Base-by-base conservation (phyloP, 78 protist species). In the Protostelium mycophagum region DNA sequence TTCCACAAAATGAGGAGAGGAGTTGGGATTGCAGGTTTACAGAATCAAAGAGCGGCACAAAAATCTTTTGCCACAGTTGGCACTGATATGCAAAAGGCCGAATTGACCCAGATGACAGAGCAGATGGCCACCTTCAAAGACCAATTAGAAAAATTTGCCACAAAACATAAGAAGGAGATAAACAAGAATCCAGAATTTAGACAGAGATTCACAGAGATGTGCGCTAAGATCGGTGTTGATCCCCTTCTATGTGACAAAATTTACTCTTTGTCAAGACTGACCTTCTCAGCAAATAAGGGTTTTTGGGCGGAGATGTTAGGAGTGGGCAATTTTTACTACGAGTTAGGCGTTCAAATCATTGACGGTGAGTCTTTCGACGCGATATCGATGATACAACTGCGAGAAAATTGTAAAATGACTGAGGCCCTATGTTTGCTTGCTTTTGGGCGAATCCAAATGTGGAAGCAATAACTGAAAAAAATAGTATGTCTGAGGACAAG, bases 291-390 rank as follows among this genome's bases (percentile, higher is more conserved):
- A n/a, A 34, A 85, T 36, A 96, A 96, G 90, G 99, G 99, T 5
- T 94, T 98, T 86, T 98, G 99, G 99, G 96, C 98, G 9, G 91
- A 97, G 88, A 86, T 95, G 25, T 93, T 98, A 0, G 99, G 99
- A 9, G 93, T 98, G 28, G 99, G 99, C 16, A 98, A 97, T 63
- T 98, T 98, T 51, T 98, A 97, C 91, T 97, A 96, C 88, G 97
- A 97, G 31, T 91, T 98, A 1, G 98, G 96, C 35, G 98, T 98
- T 10, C 98, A 98, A 91, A 93, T 97, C 28, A 90, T 96, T 9
- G 97, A 95, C 16, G 73, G 73, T 51, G 73, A 51, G 73, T 51
- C n/a, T n/a, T n/a, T n/a, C 73, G 73, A 51, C 16, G 5, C 73
- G 5, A 5, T 51, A 51, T 51, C 73, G 16, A 51, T 51, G 31